phyloP scores from a whole-genome alignment of 2,329 filamentous ascomycete genomes.

The Pseudocercospora musae region DNA sequence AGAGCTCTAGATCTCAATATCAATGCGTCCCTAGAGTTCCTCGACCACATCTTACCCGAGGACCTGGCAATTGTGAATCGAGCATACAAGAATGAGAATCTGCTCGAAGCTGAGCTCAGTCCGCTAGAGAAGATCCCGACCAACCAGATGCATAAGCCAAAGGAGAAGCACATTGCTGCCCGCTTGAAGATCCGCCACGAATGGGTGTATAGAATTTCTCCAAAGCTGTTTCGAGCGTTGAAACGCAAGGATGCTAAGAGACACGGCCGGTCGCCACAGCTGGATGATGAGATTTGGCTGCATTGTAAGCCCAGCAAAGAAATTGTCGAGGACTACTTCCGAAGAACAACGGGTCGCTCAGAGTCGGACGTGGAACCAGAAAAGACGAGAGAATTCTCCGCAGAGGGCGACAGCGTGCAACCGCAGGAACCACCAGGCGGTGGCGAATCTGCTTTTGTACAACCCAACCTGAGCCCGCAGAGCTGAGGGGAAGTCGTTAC shows the following conservation, averaged over 20 bases:
- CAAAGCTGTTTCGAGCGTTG: slow-evolving; percentile 43
- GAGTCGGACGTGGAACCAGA: not conserved
- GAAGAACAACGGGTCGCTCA: slow-evolving; percentile 11
- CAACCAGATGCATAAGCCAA: slow-evolving; percentile 50
- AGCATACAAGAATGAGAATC: slow-evolving; percentile 53
- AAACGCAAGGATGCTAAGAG: slow-evolving; percentile 37
- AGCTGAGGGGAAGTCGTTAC: not conserved
- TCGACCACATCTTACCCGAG: slow-evolving; percentile 51
- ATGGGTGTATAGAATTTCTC: slow-evolving; percentile 49
- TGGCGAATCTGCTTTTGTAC: not conserved
- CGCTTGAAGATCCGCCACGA: slow-evolving; percentile 59
- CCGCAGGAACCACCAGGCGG: not conserved
- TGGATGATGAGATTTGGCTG: slow-evolving; percentile 53
- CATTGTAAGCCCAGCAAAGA: slow-evolving; percentile 42
- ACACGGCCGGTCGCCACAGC: slow-evolving; percentile 37
- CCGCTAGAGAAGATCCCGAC: slow-evolving; percentile 48
- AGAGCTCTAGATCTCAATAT: slow-evolving; percentile 63
- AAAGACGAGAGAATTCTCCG: not conserved
- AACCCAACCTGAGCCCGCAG: not conserved
- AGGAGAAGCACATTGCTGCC: slow-evolving; percentile 58
- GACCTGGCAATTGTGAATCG: slow-evolving; percentile 48
- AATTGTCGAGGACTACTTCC: slow-evolving; percentile 20
- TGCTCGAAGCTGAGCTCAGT: slow-evolving; percentile 37
- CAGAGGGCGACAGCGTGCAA: not conserved
- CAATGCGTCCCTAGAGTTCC: slow-evolving; percentile 61